These are phyloP conservation scores for Xerocomus cyaneibrunnescens DNA, from an alignment of 1,284 basidiomycete genomes.

Conservation along the genomic window DNA sequence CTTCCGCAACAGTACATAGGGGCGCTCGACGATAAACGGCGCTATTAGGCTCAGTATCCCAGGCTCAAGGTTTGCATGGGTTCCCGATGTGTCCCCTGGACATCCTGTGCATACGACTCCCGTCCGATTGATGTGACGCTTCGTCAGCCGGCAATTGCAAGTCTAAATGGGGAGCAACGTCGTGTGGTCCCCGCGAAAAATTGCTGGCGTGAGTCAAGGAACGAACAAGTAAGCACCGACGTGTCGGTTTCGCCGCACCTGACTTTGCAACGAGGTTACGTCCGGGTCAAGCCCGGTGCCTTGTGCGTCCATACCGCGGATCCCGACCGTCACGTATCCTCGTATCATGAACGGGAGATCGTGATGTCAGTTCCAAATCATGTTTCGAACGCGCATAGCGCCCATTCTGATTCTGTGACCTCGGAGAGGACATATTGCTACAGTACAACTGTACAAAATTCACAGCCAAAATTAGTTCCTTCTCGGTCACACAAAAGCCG, in stretches of 20 bases:
- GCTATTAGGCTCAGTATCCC: conserved; percentile 7
- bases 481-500: conserved; percentile 13
- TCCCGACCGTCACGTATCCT: conserved; percentile 2
- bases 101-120: conserved; percentile 11
- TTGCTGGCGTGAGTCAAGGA: conserved; percentile 10
- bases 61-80: conserved; percentile 13
- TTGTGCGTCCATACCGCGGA: conserved; percentile 16
- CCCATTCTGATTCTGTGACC: not conserved
- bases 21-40: conserved; percentile 14
- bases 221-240: not conserved
- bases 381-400: conserved; percentile 4
- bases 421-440: conserved; percentile 2
- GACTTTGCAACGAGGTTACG: conserved; percentile 14
- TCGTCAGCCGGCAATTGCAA: conserved; percentile 11
- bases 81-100: conserved; percentile 15
- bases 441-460: conserved; percentile 1
- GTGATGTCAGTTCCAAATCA: conserved; percentile 4
- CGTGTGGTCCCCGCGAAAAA: conserved; percentile 8
- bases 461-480: conserved; percentile 8
- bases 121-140: conserved; percentile 10
- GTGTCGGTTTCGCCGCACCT: conserved; percentile 1
- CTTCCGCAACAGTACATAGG: conserved; percentile 13
- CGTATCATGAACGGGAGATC: conserved; percentile 12
- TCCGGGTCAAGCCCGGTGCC: conserved; percentile 11
- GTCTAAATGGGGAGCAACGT: conserved; percentile 13